A percentile compares a stretch with the other conserved stretches of the same genome.
These are phyloP conservation scores for Immersiporthe knoxdaviesiana DNA, from an alignment of 2,329 filamentous ascomycete species.

Conservation along the genomic window DNA sequence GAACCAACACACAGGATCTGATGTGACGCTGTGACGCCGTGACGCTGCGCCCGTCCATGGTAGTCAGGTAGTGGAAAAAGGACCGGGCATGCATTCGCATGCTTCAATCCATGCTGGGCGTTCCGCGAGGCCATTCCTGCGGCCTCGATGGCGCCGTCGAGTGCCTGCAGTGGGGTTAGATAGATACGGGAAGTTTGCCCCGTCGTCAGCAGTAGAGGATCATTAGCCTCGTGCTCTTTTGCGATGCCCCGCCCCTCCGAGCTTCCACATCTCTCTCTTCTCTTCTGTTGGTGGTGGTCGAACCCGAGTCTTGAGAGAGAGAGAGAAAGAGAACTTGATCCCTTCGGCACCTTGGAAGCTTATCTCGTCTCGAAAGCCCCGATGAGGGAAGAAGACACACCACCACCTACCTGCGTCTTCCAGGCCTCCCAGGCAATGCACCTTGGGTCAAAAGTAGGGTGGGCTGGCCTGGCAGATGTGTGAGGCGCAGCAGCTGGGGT, in stretches of 20 bases:
- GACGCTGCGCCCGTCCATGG: neutral
- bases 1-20: neutral
- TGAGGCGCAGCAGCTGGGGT: conserved; percentile 7
- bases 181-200: neutral
- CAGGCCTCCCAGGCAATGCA: neutral
- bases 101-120: conserved; percentile 13
- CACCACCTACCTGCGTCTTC: neutral
- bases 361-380: neutral
- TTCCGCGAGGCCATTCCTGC: conserved; percentile 26
- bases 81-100: neutral
- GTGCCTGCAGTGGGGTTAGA: neutral
- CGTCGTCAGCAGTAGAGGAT: neutral
- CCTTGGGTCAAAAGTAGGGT: neutral
- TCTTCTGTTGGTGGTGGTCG: neutral
- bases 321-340: no score
- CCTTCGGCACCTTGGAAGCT: neutral
- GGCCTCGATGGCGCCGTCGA: neutral
- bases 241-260: neutral
- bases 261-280: neutral
- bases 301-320: no score
- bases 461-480: neutral
- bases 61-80: conserved; percentile 17
- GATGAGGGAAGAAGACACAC: neutral
- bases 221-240: neutral
- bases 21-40: conserved; percentile 13